phyloP scores from a whole-genome alignment of 148 eudicot genomes.

The Rhododendron molle region DNA sequence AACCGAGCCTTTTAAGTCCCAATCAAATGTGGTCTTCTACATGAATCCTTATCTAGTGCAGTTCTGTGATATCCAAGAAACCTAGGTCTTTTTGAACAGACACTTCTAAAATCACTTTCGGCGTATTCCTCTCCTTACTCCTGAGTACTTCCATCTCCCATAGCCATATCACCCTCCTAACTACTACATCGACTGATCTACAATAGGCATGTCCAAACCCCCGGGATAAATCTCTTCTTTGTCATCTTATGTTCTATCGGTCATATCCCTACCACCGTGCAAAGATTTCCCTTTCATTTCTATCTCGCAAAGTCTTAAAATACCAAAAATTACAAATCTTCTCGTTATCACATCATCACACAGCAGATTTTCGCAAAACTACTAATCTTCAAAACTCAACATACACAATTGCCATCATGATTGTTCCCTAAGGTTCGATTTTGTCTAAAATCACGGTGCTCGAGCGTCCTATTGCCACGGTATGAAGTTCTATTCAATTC shows the following conservation, averaged over 20 bases:
- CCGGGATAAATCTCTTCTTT: neutral
- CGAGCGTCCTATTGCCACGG: neutral
- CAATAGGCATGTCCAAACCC: neutral
- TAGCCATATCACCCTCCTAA: neutral
- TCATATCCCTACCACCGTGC: neutral
- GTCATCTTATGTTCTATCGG: neutral
- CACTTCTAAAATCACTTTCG: neutral
- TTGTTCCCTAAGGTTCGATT: neutral
- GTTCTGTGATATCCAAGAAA: neutral
- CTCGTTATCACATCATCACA: neutral
- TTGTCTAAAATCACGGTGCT: neutral
- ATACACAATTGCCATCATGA: neutral
- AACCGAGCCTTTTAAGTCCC: neutral
- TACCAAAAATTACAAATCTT: neutral
- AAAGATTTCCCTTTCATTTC: neutral
- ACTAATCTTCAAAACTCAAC: neutral
- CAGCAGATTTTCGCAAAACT: neutral
- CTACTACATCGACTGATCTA: neutral
- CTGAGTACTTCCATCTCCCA: neutral
- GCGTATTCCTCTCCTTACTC: neutral
- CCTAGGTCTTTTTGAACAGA: neutral
- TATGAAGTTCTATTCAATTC: neutral
- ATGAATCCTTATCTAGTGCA: neutral
- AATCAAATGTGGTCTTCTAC: neutral
- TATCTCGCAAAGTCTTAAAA: neutral